Conservation (phyloP, 78 protist genomes). For the Andalucia godoyi region DNA sequence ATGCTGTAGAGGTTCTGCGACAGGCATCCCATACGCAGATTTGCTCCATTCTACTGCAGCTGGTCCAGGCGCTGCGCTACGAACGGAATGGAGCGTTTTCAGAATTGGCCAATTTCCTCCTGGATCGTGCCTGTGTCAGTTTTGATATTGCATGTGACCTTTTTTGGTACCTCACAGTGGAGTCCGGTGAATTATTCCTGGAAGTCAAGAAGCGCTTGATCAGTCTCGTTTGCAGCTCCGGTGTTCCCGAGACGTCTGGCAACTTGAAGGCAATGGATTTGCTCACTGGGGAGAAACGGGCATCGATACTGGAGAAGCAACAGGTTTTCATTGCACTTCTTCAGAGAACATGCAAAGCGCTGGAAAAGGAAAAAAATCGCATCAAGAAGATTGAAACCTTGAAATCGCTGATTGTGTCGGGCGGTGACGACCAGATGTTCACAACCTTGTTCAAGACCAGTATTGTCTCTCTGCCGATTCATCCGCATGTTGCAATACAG, state of each 20-base stretch:
- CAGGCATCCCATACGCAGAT: constrained; percentile 21
- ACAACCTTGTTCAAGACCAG: neutral
- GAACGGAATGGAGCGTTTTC: constrained; percentile 2
- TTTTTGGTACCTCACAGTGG: constrained; percentile 13
- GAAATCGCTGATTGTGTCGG: too few relatives aligned
- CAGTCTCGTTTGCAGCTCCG: too few relatives aligned
- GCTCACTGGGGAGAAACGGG: too few relatives aligned
- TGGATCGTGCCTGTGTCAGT: neutral
- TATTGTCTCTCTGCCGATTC: neutral
- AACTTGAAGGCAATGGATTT: too few relatives aligned
- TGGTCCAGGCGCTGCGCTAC: constrained; percentile 87
- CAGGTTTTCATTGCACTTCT: too few relatives aligned
- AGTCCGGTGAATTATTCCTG: too few relatives aligned
- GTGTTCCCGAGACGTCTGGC: too few relatives aligned
- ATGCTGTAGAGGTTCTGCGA: constrained; percentile 57
- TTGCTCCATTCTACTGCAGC: constrained; percentile 69
- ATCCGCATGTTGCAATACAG: neutral
- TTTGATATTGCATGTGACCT: neutral
- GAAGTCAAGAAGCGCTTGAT: too few relatives aligned
- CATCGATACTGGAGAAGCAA: too few relatives aligned
- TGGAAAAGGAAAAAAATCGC: too few relatives aligned
- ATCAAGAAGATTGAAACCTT: too few relatives aligned
- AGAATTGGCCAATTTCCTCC: neutral
- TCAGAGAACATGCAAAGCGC: too few relatives aligned
- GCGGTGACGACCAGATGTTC: neutral